phyloP scores from a whole-genome alignment of 176 grass and related monocot species.

The Carex cristatella region DNA sequence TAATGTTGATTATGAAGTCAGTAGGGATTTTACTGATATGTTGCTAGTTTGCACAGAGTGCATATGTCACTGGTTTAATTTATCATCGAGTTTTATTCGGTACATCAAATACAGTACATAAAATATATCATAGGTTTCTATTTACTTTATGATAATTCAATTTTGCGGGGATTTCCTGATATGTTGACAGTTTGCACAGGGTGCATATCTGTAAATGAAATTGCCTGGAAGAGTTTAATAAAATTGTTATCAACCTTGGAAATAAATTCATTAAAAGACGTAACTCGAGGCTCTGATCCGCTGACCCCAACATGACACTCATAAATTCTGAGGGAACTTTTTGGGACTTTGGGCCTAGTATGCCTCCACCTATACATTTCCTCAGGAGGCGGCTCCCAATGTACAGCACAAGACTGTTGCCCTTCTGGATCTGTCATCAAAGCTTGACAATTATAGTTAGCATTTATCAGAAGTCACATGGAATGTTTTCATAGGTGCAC shows the following conservation, averaged over 20 bases:
- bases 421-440: conserved; percentile 55
- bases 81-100: not conserved
- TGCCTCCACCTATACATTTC: conserved; percentile 81
- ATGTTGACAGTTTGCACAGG: not conserved
- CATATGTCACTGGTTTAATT: not conserved
- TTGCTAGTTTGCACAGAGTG: not conserved
- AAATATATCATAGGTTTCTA: not conserved
- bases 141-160: not conserved
- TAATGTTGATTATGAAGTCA: not conserved
- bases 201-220: not conserved
- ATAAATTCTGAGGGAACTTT: conserved; percentile 86
- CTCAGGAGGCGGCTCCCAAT: conserved; percentile 91
- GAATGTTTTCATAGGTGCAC: not conserved
- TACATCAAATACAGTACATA: not conserved
- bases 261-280: conserved; percentile 87
- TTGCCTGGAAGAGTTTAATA: not conserved
- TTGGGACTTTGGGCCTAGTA: conserved; percentile 49
- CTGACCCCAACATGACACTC: conserved; percentile 93
- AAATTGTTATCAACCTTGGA: conserved; percentile 42
- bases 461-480: not conserved
- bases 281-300: conserved; percentile 69
- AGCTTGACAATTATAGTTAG: not conserved
- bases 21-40: not conserved
- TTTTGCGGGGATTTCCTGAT: not conserved
- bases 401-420: conserved; percentile 69